A percentile compares a stretch with the other conserved stretches of the same genome.
phyloP scores from a whole-genome alignment of 345 rosid genomes.

The Leavenworthia alabamica region DNA sequence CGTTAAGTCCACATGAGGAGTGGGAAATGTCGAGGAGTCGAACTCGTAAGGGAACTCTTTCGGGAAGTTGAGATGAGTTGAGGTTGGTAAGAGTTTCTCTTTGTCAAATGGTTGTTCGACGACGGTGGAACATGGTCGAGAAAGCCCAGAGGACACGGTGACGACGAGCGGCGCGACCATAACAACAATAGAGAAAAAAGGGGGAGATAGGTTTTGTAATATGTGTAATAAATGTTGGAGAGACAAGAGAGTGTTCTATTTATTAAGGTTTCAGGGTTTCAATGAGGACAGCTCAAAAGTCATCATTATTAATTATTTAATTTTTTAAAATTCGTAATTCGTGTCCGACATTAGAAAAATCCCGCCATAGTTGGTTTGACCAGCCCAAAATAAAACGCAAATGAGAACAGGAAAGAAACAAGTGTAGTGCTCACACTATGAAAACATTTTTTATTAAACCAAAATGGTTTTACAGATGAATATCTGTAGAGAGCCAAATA shows the following conservation, averaged over 20 bases:
- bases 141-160: slow-evolving; percentile 36
- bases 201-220: neutral
- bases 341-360: neutral
- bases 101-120: slow-evolving; percentile 14
- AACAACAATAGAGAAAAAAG: neutral
- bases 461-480: neutral
- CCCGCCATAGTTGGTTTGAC: slow-evolving; percentile 5
- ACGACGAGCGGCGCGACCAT: slow-evolving; percentile 34
- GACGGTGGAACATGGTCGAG: slow-evolving; percentile 32
- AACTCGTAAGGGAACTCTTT: slow-evolving; percentile 62
- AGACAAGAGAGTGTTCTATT: slow-evolving; percentile 37
- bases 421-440: neutral
- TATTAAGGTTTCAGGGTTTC: slow-evolving; percentile 55
- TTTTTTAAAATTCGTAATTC: slow-evolving; percentile 7
- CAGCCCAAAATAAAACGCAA: neutral
- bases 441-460: neutral
- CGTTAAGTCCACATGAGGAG: slow-evolving; percentile 46
- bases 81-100: slow-evolving; percentile 4
- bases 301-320: neutral
- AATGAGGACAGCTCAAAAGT: slow-evolving; percentile 35
- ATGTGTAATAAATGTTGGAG: slow-evolving; percentile 32
- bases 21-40: slow-evolving; percentile 31
- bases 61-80: slow-evolving; percentile 34
- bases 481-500: neutral
- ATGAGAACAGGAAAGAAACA: slow-evolving; percentile 3